These are phyloP conservation scores for Solanum pimpinellifolium DNA, from an alignment of 257 asterid species.

Conservation along the genomic window DNA sequence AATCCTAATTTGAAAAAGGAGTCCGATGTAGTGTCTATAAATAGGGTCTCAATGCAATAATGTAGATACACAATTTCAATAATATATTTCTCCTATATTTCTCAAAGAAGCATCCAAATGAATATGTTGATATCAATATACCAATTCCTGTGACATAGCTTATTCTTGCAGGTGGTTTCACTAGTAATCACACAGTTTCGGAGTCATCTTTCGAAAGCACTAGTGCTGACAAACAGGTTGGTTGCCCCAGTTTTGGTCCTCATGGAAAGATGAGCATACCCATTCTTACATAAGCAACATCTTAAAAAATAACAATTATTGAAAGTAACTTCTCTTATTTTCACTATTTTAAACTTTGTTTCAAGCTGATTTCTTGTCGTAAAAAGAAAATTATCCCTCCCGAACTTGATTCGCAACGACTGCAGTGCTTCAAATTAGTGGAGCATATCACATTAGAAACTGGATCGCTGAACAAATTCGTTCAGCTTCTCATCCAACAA, in stretches of 20 bases:
- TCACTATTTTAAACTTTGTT: neutral
- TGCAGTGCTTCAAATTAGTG: neutral
- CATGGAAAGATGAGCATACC: neutral
- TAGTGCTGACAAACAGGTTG: constrained; percentile 86
- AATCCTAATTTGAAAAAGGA: neutral
- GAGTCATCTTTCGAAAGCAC: constrained; percentile 83
- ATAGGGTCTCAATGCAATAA: neutral
- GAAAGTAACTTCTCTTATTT: neutral
- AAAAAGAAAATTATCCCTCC: neutral
- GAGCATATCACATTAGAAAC: neutral
- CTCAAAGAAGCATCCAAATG: neutral
- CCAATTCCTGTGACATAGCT: constrained; percentile 4
- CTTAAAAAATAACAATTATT: neutral
- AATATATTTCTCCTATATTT: neutral
- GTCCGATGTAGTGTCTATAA: neutral
- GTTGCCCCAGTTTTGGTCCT: neutral
- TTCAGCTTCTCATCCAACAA: neutral
- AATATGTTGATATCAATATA: neutral
- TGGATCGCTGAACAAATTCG: neutral
- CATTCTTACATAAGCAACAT: neutral
- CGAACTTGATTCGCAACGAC: neutral
- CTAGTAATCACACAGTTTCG: constrained; percentile 74
- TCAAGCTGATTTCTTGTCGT: neutral
- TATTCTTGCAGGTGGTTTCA: constrained; percentile 59
- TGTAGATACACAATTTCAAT: neutral